Evolutionary conservation across 352 stramenopile genomes (phyloP).

Genomic region (Globisporangium paddicum): DNA sequence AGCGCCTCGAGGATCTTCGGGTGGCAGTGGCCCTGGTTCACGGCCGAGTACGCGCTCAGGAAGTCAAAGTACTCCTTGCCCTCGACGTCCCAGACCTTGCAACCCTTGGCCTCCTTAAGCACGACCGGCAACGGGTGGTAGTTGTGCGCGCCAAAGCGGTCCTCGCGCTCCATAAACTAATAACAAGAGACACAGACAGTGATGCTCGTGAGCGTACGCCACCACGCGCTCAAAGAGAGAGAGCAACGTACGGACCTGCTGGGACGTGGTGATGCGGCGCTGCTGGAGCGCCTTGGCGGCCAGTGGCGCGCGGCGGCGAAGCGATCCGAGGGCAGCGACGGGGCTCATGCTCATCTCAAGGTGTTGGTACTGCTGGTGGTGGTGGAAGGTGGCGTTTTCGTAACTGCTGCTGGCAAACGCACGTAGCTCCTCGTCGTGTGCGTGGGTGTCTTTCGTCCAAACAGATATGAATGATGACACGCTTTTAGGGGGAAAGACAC

Average conservation of each 20-base stretch:
- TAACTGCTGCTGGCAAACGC: constrained; percentile 2
- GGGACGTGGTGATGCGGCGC: constrained; percentile 34
- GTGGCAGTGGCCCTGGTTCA: constrained; percentile 97
- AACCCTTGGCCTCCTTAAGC: constrained; percentile 86
- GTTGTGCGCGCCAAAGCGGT: constrained; percentile 96
- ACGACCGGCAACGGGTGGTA: constrained; percentile 98
- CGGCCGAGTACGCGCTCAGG: constrained; percentile 90
- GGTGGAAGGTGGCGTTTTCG: constrained; percentile 1
- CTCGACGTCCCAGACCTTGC: constrained; percentile 96
- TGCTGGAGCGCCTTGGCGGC: constrained; percentile 5
- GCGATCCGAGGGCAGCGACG: background rate
- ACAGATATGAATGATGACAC: no score
- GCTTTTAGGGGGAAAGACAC: no score
- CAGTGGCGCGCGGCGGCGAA: constrained; percentile 1
- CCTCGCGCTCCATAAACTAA: constrained; percentile 84
- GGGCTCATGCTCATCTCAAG: constrained; percentile 1
- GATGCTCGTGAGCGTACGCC: background rate
- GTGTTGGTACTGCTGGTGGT: background rate
- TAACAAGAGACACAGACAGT: background rate
- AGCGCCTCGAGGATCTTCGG: constrained; percentile 96
- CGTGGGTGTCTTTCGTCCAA: no score
- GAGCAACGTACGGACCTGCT: constrained; percentile 29
- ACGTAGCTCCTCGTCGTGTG: background rate
- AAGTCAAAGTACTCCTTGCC: constrained; percentile 99
- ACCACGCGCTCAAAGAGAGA: background rate